These are phyloP conservation scores for Durusdinium trenchii DNA, from an alignment of 73 alveolate species.

Conservation along the genomic window DNA sequence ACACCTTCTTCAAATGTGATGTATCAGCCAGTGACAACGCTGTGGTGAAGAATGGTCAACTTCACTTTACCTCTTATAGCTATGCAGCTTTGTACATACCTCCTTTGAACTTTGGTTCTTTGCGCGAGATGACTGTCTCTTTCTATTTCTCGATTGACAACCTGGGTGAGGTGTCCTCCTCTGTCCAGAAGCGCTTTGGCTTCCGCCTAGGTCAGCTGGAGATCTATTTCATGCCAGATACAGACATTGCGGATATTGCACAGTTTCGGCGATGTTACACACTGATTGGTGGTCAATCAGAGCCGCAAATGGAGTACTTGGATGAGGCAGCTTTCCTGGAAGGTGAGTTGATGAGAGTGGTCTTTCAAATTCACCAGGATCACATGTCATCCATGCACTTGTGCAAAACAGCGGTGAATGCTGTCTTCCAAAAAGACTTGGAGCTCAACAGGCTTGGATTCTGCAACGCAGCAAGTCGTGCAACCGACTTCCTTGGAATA, in stretches of 20 bases:
- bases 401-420: constrained; percentile 51
- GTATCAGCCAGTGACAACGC: constrained; percentile 73
- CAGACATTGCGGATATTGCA: constrained; percentile 58
- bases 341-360: constrained; percentile 81
- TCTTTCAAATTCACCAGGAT: constrained; percentile 87
- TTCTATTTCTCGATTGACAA: constrained; percentile 73
- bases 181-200: constrained; percentile 67
- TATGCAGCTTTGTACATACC: constrained; percentile 84
- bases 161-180: constrained; percentile 73
- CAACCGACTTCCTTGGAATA: constrained; percentile 76
- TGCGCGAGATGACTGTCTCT: constrained; percentile 92
- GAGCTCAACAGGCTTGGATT: constrained; percentile 91
- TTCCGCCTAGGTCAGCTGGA: constrained; percentile 71
- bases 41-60: constrained; percentile 69
- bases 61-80: constrained; percentile 38
- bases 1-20: constrained; percentile 82
- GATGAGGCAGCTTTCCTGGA: constrained; percentile 84
- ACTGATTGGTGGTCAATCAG: constrained; percentile 8
- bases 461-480: constrained; percentile 87
- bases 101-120: constrained; percentile 67
- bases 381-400: constrained; percentile 71
- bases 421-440: constrained; percentile 29
- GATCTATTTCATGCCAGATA: constrained; percentile 77
- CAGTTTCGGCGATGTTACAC: constrained; percentile 87
- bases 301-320: constrained; percentile 61